phyloP scores from a whole-genome alignment of 2,329 filamentous ascomycete species.

The Golovinomyces cichoracearum region DNA sequence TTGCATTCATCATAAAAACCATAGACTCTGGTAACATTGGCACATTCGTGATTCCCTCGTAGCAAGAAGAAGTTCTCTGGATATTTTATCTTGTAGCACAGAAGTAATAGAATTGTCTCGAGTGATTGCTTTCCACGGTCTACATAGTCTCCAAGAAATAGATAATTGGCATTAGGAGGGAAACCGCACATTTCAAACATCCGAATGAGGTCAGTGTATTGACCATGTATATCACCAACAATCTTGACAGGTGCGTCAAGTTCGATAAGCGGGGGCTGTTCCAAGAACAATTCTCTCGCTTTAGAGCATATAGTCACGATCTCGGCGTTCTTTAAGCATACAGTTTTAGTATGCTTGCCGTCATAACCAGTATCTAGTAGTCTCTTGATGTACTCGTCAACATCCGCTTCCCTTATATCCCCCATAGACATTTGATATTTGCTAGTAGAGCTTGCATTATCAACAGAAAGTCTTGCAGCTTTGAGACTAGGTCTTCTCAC shows the following conservation, averaged over 20 bases:
- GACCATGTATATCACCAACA: constrained; percentile 95
- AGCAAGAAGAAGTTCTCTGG: constrained; percentile 3
- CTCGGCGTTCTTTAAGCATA: constrained; percentile 85
- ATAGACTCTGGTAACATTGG: constrained; percentile 1
- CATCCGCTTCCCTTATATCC: constrained; percentile 71
- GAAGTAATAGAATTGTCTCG: constrained; percentile 87
- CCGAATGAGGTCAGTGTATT: constrained; percentile 94
- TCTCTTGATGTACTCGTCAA: constrained; percentile 98
- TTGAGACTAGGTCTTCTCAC: constrained; percentile 31
- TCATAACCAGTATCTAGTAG: constrained; percentile 85
- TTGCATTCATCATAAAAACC: constrained; percentile 3
- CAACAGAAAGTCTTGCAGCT: neutral
- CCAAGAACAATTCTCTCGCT: constrained; percentile 97
- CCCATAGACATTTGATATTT: constrained; percentile 25
- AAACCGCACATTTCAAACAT: constrained; percentile 97
- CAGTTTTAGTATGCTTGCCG: constrained; percentile 94
- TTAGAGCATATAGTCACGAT: constrained; percentile 96
- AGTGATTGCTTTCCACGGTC: constrained; percentile 97
- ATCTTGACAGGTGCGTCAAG: constrained; percentile 99
- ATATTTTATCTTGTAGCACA: constrained; percentile 73
- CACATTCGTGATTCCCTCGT: constrained; percentile 3
- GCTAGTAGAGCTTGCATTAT: neutral
- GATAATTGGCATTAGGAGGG: constrained; percentile 94
- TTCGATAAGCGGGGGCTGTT: constrained; percentile 90
- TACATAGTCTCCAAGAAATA: constrained; percentile 97